These are phyloP conservation scores for Zygosaccharomyces kombuchaensis DNA, from an alignment of 805 yeast genomes.

Conservation along the genomic window DNA sequence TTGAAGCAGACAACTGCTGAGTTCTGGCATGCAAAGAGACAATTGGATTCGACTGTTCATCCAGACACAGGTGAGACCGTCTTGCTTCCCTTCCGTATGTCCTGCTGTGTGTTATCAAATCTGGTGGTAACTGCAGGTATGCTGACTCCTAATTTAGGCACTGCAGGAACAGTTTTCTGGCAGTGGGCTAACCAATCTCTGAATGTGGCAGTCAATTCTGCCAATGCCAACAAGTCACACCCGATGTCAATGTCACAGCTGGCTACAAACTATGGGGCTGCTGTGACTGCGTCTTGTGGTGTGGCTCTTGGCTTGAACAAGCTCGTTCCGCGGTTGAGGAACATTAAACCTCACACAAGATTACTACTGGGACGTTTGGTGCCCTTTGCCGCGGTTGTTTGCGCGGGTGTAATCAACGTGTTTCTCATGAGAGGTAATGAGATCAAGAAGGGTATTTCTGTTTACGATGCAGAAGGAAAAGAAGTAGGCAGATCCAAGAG, in stretches of 20 bases:
- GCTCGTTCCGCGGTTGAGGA: slow-evolving; percentile 77
- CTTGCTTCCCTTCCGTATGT: slow-evolving; percentile 92
- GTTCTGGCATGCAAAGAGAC: slow-evolving; percentile 82
- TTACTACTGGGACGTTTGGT: slow-evolving; percentile 78
- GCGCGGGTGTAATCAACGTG: slow-evolving; percentile 96
- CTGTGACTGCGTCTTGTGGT: slow-evolving; percentile 91
- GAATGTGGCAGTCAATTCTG: slow-evolving; percentile 94
- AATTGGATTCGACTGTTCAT: slow-evolving; percentile 87
- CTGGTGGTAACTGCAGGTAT: slow-evolving; percentile 95
- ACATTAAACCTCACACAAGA: slow-evolving; percentile 64
- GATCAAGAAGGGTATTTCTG: slow-evolving; percentile 76
- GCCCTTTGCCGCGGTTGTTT: slow-evolving; percentile 97
- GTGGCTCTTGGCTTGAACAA: slow-evolving; percentile 93
- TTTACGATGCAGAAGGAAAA: slow-evolving; percentile 61
- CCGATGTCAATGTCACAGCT: slow-evolving; percentile 79
- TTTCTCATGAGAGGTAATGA: slow-evolving; percentile 95
- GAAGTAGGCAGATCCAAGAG: slow-evolving; percentile 69
- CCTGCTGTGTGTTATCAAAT: slow-evolving; percentile 89
- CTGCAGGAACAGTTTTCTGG: slow-evolving; percentile 92
- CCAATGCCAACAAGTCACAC: slow-evolving; percentile 93
- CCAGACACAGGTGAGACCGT: slow-evolving; percentile 97
- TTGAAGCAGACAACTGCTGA: slow-evolving; percentile 64
- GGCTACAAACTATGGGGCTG: slow-evolving; percentile 72
- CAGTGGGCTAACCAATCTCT: slow-evolving; percentile 96
- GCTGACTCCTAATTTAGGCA: slow-evolving; percentile 91